These are phyloP conservation scores for Gentiana straminea DNA, from an alignment of 257 asterid genomes.

Conservation along the genomic window DNA sequence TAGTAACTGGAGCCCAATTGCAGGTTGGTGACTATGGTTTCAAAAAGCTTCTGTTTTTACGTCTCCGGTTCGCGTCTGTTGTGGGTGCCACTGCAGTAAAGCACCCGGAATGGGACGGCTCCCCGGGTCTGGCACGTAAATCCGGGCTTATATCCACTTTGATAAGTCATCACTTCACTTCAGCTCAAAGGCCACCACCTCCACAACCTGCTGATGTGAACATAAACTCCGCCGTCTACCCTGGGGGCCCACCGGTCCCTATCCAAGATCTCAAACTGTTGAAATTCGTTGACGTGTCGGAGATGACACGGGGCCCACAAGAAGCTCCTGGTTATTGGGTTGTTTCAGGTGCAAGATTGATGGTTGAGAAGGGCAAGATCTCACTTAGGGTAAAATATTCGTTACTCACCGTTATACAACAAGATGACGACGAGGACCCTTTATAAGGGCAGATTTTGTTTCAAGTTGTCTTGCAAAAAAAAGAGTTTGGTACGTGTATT, in stretches of 20 bases:
- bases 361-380: slow-evolving; percentile 85
- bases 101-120: slow-evolving; percentile 94
- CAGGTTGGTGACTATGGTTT: slow-evolving; percentile 73
- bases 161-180: slow-evolving; percentile 79
- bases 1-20: slow-evolving; percentile 83
- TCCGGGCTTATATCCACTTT: slow-evolving; percentile 92
- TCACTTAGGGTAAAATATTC: slow-evolving; percentile 79
- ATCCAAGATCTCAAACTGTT: slow-evolving; percentile 63
- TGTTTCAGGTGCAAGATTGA: slow-evolving; percentile 86
- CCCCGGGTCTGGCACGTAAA: slow-evolving; percentile 80
- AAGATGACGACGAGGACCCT: slow-evolving; percentile 63
- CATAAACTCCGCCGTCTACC: slow-evolving; percentile 87
- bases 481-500: too few species aligned
- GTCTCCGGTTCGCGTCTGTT: slow-evolving; percentile 66
- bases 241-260: slow-evolving; percentile 92
- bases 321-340: slow-evolving; percentile 98
- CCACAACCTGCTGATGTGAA: slow-evolving; percentile 89
- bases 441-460: slow-evolving; percentile 19
- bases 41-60: slow-evolving; percentile 68
- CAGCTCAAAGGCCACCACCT: slow-evolving; percentile 63
- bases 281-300: slow-evolving; percentile 82
- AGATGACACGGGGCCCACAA: slow-evolving; percentile 93
- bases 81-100: slow-evolving; percentile 55
- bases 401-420: slow-evolving; percentile 55
- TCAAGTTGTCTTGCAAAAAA: too few species aligned